Conservation (phyloP, 140 eudicot genomes). For the Anethum foeniculum region DNA sequence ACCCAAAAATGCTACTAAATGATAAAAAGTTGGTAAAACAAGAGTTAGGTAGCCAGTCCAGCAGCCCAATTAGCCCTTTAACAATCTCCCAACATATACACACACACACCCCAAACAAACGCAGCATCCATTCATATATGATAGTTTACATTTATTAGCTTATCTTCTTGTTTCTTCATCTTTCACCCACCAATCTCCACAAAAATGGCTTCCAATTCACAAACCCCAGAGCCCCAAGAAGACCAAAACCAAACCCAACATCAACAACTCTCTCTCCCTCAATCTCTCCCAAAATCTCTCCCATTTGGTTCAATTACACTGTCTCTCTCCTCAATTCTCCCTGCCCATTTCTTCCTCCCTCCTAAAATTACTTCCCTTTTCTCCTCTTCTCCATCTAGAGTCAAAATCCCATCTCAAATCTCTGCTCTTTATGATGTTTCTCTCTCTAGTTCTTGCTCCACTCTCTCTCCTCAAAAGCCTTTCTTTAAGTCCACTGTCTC, state of each 20-base stretch:
- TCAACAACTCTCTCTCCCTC: constrained; percentile 15
- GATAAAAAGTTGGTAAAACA: neutral
- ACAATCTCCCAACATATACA: too few species aligned
- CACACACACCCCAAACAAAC: constrained; percentile 10
- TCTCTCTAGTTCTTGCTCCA: constrained; percentile 19
- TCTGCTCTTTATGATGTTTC: constrained; percentile 33
- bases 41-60: neutral
- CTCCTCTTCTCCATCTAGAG: constrained; percentile 23
- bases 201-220: constrained; percentile 31
- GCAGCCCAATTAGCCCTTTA: neutral
- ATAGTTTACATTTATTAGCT: constrained; percentile 3
- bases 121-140: neutral
- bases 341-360: constrained; percentile 51
- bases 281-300: constrained; percentile 7
- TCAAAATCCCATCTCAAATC: constrained; percentile 57
- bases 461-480: constrained; percentile 27
- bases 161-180: constrained; percentile 12
- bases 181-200: neutral
- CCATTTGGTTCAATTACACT: constrained; percentile 63
- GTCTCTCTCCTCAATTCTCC: constrained; percentile 57
- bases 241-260: constrained; percentile 24
- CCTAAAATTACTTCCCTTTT: constrained; percentile 27
- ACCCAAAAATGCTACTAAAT: neutral
- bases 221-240: constrained; percentile 27
- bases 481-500: constrained; percentile 50